Evolutionary conservation across 2,329 filamentous ascomycete genomes (phyloP), one percentile per base, ranked within the genome.

Genomic region (Apiospora malaysiana): DNA sequence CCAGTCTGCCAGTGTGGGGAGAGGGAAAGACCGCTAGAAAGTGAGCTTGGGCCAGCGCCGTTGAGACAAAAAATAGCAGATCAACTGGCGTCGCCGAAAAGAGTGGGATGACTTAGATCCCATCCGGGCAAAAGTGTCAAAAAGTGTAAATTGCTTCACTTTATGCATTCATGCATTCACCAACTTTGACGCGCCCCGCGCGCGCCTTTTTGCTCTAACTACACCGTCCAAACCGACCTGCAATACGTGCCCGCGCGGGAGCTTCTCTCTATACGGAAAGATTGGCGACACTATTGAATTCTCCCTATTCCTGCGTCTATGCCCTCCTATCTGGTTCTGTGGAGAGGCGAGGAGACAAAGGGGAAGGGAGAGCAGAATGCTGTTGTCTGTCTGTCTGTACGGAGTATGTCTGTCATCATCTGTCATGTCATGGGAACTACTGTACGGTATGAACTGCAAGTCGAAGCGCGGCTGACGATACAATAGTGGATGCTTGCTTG

Each of bases 71-170:
- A 40, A 59, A 59, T 32, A 59, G 51, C 51, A 37, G 51, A 59
- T 59, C 32, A 40, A 63, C 56, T 63, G 56, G 56, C 56, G 56
- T 63, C 56, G 56, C 56, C 56, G 56, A 63, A 63, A 63, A 63
- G 56, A 63, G 56, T 63, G 56, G 56, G 56, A 40, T n/a, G 56
- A 18, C 56, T 40, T 63, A 63, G 56, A 63, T 63, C 56, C 56
- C 56, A 40, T 63, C 56, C 37, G 25, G 66, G 42, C 46, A 37
- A 45, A 47, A 68, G 66, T 68, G 66, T 68, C 47, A 68, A 37
- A 45, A 47, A 68, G 66, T 68, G 66, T 68, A 68, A 68, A 68
- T 68, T 68, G 66, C 43, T 47, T 47, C 66, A 45, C 43, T 68
- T 68, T 37, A 68, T 68, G 66, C 66, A 32, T 68, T 47, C 43